Evolutionary conservation across 208 protist species (phyloP), one percentile per base, ranked within the genome.

Genomic region (Acanthamoeba lenticulata): DNA sequence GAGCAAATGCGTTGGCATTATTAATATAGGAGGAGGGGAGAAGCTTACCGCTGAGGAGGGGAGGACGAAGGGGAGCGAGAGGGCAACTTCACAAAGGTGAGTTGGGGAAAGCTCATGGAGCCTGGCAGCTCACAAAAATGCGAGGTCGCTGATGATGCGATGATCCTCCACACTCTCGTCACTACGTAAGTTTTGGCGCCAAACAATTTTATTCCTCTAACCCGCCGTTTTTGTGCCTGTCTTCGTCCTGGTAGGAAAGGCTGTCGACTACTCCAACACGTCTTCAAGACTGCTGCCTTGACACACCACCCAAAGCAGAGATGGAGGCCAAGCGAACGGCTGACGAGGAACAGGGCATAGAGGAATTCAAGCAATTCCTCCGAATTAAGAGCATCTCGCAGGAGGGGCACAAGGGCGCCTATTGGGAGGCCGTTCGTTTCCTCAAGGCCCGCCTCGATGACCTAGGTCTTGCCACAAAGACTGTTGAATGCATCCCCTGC

Each of bases 351-450:
- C 81, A 29, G 34, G 44, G 49, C 6, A 32, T 92, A 34, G 42
- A 92, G 60, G 42, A 92, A n/a, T 92, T 92, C 88, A 92, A 92
- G 45, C 88, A 49, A 36, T 92, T 92, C 45, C 88, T 92, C 27
- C 57, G 62, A 6, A 92, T 92, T 29, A 72, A 47, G 62, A 92
- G 55, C 1, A 47, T 92, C 42, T 77, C 57, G 0, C 60, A 69
- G 11, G 88, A 92, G 42, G 88, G 88, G 9, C 88, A 44, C 88
- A 92, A 92, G 21, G 88, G 88, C 27, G 88, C 88, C 52, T 32
- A 92, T 29, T 44, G 40, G 32, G 88, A 92, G 57, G 88, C 88
- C 27, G 88, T 77, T 0, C 47, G 15, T 49, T 92, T 77, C 27
- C 88, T 92, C 47, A 5, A 62, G 45, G n/a, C n/a, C 4, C 52